These are phyloP conservation scores for Pseudophaeomoniella oleicola DNA, from an alignment of 2,329 filamentous ascomycete species.

Conservation along the genomic window DNA sequence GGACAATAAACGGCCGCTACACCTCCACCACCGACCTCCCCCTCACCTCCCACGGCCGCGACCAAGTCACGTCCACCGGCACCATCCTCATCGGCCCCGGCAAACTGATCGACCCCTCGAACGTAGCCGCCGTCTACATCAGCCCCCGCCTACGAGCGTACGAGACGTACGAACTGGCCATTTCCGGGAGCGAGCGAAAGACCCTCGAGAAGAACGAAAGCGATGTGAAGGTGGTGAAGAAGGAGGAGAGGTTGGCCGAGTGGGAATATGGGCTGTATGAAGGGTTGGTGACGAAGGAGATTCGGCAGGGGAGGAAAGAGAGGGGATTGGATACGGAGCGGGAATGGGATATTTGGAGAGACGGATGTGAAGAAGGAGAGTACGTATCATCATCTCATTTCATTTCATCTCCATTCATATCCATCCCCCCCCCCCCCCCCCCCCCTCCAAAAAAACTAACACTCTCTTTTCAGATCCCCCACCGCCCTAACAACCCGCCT, in stretches of 20 bases:
- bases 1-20: slow-evolving; percentile 32
- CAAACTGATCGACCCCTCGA: slow-evolving; percentile 36
- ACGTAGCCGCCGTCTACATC: slow-evolving; percentile 32
- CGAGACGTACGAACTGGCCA: slow-evolving; percentile 33
- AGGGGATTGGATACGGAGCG: slow-evolving; percentile 33
- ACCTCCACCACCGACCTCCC: slow-evolving; percentile 30
- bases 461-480: slow-evolving; percentile 15
- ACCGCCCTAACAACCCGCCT: slow-evolving; percentile 25
- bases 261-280: slow-evolving; percentile 53
- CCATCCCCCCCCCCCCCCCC: slow-evolving; percentile 4
- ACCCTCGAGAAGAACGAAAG: slow-evolving; percentile 9
- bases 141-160: slow-evolving; percentile 35
- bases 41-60: slow-evolving; percentile 24
- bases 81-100: slow-evolving; percentile 32
- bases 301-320: slow-evolving; percentile 29
- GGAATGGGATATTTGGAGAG: slow-evolving; percentile 43
- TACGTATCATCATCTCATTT: slow-evolving; percentile 13
- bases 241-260: slow-evolving; percentile 36
- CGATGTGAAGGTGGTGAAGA: slow-evolving; percentile 28
- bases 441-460: no score
- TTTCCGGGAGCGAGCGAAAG: slow-evolving; percentile 15
- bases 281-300: slow-evolving; percentile 38
- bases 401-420: slow-evolving; percentile 1
- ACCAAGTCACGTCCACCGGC: slow-evolving; percentile 31
- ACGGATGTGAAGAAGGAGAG: slow-evolving; percentile 45